Base-by-base conservation (phyloP, 176 grass and related monocot genomes). In the Dendrocalamus sinicus region DNA sequence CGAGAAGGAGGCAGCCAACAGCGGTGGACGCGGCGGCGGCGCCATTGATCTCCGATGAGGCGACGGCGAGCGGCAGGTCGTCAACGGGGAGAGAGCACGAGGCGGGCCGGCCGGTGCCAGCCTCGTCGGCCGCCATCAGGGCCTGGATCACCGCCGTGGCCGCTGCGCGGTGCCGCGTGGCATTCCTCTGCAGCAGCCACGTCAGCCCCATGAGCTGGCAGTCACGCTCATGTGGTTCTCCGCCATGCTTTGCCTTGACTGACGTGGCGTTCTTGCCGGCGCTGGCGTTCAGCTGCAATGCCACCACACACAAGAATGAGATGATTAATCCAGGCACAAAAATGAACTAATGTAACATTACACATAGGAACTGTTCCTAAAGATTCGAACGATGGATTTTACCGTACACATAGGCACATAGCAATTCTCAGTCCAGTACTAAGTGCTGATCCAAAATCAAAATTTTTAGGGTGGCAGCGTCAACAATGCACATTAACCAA, bases 181-280 rank as follows among this genome's bases (percentile, higher is more conserved):
- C 85, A 55, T 98, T 98, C 70, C 60, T 70, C 35, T 57, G 74
- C 64, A 98, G 91, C 46, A 98, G 91, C 96, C 96, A 98, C 2
- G 86, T 95, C 64, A 98, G 67, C 6, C 93, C 93, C 90, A 94
- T 94, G 28, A 92, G 24, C 80, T 92, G 96, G 78, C 96, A 98
- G 60, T 98, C 95, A 9, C 81, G 73, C 73, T 90, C 80, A 6
- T 71, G 93, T 6, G 19, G 26, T 30, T 39, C 59, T 54, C 26
- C 79, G 4, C 54, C 55, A 10, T 81, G 77, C 48, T n/a, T 83
- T 8, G 79, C 50, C 68, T 54, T 78, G 11, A 5, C 65, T 48
- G 14, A 17, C 63, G 72, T 89, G 71, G 17, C 12, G 45, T 85
- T 92, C 79, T 30, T 28, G 10, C 76, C 75, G 10, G 55, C 80